Evolutionary conservation across 495 filamentous ascomycete species (phyloP).

Genomic region (Hypoxylon trugodes): DNA sequence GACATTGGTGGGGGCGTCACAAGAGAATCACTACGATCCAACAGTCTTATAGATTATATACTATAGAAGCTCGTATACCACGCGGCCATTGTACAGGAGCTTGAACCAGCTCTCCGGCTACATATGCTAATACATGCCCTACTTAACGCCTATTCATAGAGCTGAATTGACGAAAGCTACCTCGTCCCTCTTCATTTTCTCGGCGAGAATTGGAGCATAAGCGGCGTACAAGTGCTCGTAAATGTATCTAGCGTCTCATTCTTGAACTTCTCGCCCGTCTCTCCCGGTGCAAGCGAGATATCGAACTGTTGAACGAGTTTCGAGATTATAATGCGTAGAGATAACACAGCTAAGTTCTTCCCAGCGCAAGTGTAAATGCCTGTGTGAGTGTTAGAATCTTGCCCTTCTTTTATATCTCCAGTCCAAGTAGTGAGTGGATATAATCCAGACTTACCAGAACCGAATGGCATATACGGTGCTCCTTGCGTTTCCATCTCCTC

Average conservation of each 20-base stretch:
- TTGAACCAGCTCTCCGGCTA: too few relatives aligned
- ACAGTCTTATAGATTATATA: too few relatives aligned
- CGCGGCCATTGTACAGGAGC: too few relatives aligned
- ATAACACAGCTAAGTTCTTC: conserved; percentile 48
- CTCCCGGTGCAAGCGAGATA: conserved; percentile 46
- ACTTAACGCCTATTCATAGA: too few relatives aligned
- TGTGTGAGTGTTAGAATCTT: too few relatives aligned
- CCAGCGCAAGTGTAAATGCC: conserved; percentile 27
- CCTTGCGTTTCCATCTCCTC: conserved; percentile 30
- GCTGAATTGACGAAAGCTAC: neutral
- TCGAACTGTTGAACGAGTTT: conserved; percentile 47
- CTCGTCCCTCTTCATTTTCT: conserved; percentile 1
- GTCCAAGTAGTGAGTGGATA: too few relatives aligned
- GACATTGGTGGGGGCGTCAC: too few relatives aligned
- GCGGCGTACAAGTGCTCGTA: conserved; percentile 26
- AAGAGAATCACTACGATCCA: too few relatives aligned
- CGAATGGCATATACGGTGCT: conserved; percentile 39
- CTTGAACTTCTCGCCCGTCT: conserved; percentile 38
- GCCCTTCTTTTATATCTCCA: too few relatives aligned
- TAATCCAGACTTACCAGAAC: conserved; percentile 10
- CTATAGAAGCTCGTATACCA: too few relatives aligned
- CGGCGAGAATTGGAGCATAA: conserved; percentile 36
- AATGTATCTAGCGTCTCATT: conserved; percentile 34
- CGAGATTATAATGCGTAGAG: conserved; percentile 49
- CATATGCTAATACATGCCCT: too few relatives aligned